Evolutionary conservation across 202 grass and related monocot species (phyloP), one percentile per base, ranked within the genome.

Genomic region (Saccharum hybrid): DNA sequence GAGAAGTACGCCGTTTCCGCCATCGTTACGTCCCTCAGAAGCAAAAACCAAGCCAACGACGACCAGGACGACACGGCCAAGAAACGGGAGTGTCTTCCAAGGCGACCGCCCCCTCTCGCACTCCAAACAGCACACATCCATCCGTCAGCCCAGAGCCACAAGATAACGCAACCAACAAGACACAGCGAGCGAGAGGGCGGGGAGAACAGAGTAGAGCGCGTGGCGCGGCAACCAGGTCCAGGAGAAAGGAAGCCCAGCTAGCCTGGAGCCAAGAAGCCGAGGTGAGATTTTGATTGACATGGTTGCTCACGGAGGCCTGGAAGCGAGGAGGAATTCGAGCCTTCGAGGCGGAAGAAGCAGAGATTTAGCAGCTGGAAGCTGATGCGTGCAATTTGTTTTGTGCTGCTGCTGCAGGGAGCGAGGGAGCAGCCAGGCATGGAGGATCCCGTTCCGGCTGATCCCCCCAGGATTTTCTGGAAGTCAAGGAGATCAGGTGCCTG

Each of bases 401-500:
- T 71, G 22, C 37, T 84, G 69, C 30, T 45, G 42, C 9, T 56
- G 52, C 68, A 82, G 78, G 61, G 19, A 43, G 78, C 49, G 13
- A 56, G 42, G 49, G 60, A 59, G 43, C 59, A 8, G 60, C 10
- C 1, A 43, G 49, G 39, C 72, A 95, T 93, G 91, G 87, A 93
- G 66, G 91, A 94, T 16, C 88, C 90, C 16, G 73, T 81, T 64
- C 59, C 87, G 16, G 90, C 77, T 76, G 90, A 92, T 36, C 89
- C 91, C 54, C 91, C 96, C 8, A 77, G 66, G 43, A 86, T 98
- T 83, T 96, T 93, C 77, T 98, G 92, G 93, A 96, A 95, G 57
- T 95, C 89, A 0, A 90, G 88, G 87, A 98, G 89, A 87, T 87
- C 96, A 94, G 96, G 93, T 97, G 45, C 63, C 74, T 80, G n/a